These are phyloP conservation scores for Alternaria metachromatica DNA, from an alignment of 2,329 filamentous ascomycete species.

Conservation along the genomic window DNA sequence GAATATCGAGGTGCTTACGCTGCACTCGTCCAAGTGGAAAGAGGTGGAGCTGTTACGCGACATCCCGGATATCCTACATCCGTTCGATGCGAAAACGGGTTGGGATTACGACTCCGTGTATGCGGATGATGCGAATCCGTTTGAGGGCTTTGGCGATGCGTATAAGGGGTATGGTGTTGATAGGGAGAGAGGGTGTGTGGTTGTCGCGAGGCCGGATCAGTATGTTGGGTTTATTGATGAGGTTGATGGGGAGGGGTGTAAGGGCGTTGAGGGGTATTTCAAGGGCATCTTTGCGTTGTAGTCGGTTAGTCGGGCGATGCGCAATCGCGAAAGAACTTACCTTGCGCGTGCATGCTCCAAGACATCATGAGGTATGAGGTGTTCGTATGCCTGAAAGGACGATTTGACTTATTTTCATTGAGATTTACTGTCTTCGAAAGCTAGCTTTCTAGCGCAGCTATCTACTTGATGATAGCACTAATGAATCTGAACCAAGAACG, in stretches of 20 bases:
- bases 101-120: conserved; percentile 55
- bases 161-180: conserved; percentile 67
- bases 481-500: background rate
- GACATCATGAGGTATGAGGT: background rate
- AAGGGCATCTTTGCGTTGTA: conserved; percentile 33
- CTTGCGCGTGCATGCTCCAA: too few species aligned
- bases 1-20: conserved; percentile 66
- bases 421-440: background rate
- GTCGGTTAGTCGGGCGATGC: background rate
- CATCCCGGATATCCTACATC: conserved; percentile 53
- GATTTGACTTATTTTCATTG: too few species aligned
- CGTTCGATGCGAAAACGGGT: conserved; percentile 48
- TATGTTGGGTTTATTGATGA: conserved; percentile 62
- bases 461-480: background rate
- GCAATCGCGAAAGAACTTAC: too few species aligned
- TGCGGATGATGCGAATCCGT: conserved; percentile 55
- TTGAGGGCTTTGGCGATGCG: conserved; percentile 53
- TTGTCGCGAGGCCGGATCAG: conserved; percentile 71
- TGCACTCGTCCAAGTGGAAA: conserved; percentile 62
- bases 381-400: too few species aligned
- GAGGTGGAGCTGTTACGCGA: conserved; percentile 53
- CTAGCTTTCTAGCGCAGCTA: background rate
- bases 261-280: conserved; percentile 43
- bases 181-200: conserved; percentile 61
- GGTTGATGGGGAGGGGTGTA: conserved; percentile 39